A percentile compares a stretch with the other conserved stretches of the same genome.
Conservation (phyloP, 768 basidiomycete species). For the Mrakia frigida region DNA sequence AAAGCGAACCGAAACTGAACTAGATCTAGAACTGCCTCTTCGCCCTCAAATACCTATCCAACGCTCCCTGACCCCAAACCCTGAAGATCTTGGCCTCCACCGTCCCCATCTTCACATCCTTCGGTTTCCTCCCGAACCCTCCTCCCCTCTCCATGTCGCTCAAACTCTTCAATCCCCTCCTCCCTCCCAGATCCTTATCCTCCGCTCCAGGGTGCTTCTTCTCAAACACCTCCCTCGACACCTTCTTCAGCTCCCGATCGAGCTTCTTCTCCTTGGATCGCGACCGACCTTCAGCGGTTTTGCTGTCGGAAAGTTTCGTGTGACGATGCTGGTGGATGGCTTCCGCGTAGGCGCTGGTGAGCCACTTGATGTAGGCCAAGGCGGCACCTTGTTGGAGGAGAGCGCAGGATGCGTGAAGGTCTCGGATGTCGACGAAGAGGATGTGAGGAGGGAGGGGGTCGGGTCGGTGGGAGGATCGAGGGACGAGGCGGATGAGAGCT, state of each 20-base stretch:
- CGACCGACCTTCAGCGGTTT: background rate
- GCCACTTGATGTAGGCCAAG: constrained; percentile 13
- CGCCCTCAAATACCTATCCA: constrained; percentile 22
- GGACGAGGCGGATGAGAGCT: constrained; percentile 20
- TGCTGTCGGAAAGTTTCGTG: background rate
- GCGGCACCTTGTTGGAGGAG: constrained; percentile 1
- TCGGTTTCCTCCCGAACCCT: background rate
- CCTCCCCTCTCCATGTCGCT: constrained; percentile 8
- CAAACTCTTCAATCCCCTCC: constrained; percentile 3
- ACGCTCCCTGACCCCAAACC: constrained; percentile 9
- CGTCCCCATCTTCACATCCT: background rate
- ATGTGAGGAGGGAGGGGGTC: constrained; percentile 32
- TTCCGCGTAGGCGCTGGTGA: background rate
- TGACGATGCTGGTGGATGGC: constrained; percentile 2
- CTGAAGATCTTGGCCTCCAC: constrained; percentile 13
- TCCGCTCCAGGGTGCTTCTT: background rate
- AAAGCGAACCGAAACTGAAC: background rate
- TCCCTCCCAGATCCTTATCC: background rate
- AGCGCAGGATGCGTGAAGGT: constrained; percentile 14
- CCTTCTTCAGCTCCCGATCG: background rate
- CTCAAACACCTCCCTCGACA: background rate
- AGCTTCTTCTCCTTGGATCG: background rate
- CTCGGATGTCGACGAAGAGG: constrained; percentile 20
- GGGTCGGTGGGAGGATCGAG: constrained; percentile 21
- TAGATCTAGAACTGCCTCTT: constrained; percentile 12